Conservation (phyloP, 2,329 filamentous ascomycete genomes). For the Paracoccidioides brasiliensis region DNA sequence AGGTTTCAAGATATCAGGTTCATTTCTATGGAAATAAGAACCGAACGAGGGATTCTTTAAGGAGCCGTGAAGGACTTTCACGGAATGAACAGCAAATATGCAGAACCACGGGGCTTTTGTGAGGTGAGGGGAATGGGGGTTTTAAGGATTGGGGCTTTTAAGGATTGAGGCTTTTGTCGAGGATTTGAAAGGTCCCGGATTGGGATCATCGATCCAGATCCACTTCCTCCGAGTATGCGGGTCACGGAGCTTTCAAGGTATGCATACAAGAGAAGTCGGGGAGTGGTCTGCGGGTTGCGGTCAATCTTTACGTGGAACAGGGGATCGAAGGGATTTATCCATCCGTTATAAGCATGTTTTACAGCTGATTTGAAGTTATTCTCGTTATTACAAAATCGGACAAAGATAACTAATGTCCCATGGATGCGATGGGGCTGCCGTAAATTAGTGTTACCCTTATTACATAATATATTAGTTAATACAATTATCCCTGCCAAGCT, state of each 20-base stretch:
- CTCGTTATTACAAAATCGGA: too few species aligned
- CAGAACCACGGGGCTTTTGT: neutral
- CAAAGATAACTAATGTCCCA: too few species aligned
- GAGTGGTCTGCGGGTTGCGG: neutral
- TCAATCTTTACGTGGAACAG: neutral
- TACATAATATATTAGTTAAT: too few species aligned
- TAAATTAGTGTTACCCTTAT: too few species aligned
- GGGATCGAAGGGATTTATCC: neutral
- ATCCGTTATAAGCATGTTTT: neutral
- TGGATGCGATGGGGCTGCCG: too few species aligned
- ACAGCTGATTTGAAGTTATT: neutral
- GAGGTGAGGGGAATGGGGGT: neutral
- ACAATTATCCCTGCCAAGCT: neutral
- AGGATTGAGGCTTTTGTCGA: neutral
- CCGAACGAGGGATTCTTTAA: neutral
- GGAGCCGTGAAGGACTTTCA: neutral
- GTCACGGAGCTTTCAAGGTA: neutral
- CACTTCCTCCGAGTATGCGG: neutral
- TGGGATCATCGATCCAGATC: neutral
- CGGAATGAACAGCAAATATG: neutral
- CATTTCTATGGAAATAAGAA: neutral
- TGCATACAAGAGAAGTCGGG: neutral
- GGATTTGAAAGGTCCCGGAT: neutral
- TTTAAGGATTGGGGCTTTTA: neutral
- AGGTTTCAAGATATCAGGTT: neutral